Base-by-base conservation (phyloP, 192 early-diverging fungal genomes). In the Gorgonomyces haynaldii region DNA sequence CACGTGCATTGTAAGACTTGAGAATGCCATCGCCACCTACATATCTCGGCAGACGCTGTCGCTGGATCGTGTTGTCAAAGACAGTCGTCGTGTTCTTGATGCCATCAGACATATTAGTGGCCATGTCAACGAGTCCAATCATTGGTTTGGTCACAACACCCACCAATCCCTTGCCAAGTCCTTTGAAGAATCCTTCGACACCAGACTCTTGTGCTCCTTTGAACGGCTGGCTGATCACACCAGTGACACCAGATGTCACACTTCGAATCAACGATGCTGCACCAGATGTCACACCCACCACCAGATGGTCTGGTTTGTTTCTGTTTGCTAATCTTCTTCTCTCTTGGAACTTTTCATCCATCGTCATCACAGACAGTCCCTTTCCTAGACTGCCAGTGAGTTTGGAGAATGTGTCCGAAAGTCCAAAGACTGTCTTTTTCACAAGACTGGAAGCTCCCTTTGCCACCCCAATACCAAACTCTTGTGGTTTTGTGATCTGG, bases 361-460 rank as follows among this genome's bases (percentile, higher is more conserved):
- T 66, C 0, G 96, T 96, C 27, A 91, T 92, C 10, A 85, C 86
- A 0, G 96, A 85, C 23, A 98, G 58, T 26, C 93, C 96, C 74
- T 99, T 99, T 52, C 91, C 86, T 32, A 99, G 76, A 52, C 87
- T 91, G 53, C 89, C 96, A 2, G 96, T 87, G 42, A 99, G 81
- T 61, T 94, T 95, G 26, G 89, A 84, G 46, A 99, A 78, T 42
- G 87, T 89, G 57, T 95, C 91, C 1, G 90, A 81, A 40, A 96
- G 77, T 10, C 96, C 93, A 74, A 86, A 99, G 16, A 96, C 91
- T 3, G 88, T 93, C 66, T 99, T 99, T 30, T 85, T 84, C 30
- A 89, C 57, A 50, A 91, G 68, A 2, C 84, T 84, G 2, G 76
- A 63, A 4, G 80, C 72, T 4, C 87, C 83, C 44, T 88, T 82